A percentile compares a stretch with the other conserved stretches of the same genome.
These are phyloP conservation scores for Sarocladium strictum DNA, from an alignment of 2,329 filamentous ascomycete species.

Conservation along the genomic window DNA sequence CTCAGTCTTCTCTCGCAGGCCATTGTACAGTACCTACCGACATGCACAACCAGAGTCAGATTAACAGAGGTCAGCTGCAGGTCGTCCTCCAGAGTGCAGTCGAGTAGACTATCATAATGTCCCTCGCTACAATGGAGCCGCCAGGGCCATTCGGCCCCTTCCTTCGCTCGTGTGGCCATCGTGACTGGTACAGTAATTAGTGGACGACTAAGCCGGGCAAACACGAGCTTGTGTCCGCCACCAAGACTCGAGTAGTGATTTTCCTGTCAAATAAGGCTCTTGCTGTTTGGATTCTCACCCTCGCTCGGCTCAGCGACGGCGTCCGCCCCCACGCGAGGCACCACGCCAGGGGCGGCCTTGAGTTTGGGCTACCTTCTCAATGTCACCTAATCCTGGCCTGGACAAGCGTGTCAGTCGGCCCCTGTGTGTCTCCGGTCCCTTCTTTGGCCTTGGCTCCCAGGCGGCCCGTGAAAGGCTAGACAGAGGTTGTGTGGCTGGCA, in stretches of 20 bases:
- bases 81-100: no score
- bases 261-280: neutral
- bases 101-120: no score
- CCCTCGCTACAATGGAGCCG: no score
- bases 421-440: neutral
- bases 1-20: neutral
- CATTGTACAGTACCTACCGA: no score
- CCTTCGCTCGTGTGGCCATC: neutral
- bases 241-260: neutral
- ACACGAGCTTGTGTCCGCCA: neutral
- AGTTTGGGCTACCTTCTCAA: neutral
- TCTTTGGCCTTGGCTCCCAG: neutral
- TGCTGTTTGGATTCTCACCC: neutral
- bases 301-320: neutral
- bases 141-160: neutral
- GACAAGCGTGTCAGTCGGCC: neutral
- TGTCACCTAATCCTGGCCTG: neutral
- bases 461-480: neutral
- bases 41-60: no score
- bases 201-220: neutral
- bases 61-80: no score
- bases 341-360: neutral
- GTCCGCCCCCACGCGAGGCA: neutral
- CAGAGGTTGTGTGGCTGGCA: constrained; percentile 1
- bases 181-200: neutral